phyloP scores from a whole-genome alignment of 1,284 basidiomycete genomes.

The Ceratobasidium sp. region DNA sequence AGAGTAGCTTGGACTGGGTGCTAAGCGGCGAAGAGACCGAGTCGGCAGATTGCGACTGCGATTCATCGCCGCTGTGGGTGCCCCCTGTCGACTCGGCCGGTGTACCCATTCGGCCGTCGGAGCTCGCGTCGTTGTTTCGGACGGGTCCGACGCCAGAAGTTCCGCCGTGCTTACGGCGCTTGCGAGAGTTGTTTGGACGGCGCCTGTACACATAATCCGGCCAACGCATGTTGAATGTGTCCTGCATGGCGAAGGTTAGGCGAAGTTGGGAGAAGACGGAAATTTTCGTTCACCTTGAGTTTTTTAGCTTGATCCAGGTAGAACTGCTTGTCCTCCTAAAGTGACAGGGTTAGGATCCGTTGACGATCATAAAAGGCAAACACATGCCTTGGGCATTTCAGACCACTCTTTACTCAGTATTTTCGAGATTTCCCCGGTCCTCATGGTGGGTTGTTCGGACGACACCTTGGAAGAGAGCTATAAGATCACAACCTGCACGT shows the following conservation, averaged over 20 bases:
- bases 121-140: slow-evolving; percentile 18
- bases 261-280: background rate
- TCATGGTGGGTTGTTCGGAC: slow-evolving; percentile 84
- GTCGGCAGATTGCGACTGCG: slow-evolving; percentile 39
- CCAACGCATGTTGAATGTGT: slow-evolving; percentile 84
- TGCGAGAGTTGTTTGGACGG: slow-evolving; percentile 84
- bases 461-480: slow-evolving; percentile 70
- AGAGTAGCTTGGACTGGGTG: slow-evolving; percentile 15
- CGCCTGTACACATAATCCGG: slow-evolving; percentile 90
- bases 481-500: slow-evolving; percentile 7
- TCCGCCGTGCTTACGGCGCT: slow-evolving; percentile 51
- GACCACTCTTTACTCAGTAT: slow-evolving; percentile 85
- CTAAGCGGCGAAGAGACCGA: slow-evolving; percentile 25
- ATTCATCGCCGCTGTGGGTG: slow-evolving; percentile 32
- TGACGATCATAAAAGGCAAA: slow-evolving; percentile 13
- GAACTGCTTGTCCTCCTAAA: slow-evolving; percentile 81
- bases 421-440: slow-evolving; percentile 87
- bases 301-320: slow-evolving; percentile 83
- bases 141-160: slow-evolving; percentile 25
- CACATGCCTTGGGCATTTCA: slow-evolving; percentile 71
- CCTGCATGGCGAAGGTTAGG: slow-evolving; percentile 54
- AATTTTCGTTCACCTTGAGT: slow-evolving; percentile 30
- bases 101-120: slow-evolving; percentile 15
- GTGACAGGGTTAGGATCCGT: slow-evolving; percentile 11
- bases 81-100: slow-evolving; percentile 4